Conservation (phyloP, 169 alveolate genomes). For the Plasmodium billcollinsi region DNA sequence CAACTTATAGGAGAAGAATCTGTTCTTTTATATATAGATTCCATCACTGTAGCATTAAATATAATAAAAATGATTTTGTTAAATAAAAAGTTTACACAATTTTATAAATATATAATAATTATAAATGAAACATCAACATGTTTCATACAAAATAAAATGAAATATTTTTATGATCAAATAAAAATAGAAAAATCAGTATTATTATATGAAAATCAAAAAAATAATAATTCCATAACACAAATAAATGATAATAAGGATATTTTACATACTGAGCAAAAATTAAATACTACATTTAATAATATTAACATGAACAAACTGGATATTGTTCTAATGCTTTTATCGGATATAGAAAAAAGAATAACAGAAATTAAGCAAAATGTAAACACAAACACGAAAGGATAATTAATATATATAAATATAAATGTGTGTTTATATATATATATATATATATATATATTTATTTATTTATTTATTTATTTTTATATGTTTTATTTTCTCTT, state of each 20-base stretch:
- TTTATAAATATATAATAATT: constrained; percentile 35
- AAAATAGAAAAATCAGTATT: constrained; percentile 53
- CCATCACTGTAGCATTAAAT: constrained; percentile 71
- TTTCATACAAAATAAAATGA: constrained; percentile 65
- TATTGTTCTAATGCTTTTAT: constrained; percentile 23
- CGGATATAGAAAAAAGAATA: constrained; percentile 11
- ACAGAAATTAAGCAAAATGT: background rate
- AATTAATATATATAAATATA: background rate
- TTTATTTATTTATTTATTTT: background rate
- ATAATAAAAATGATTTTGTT: constrained; percentile 62
- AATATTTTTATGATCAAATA: constrained; percentile 55
- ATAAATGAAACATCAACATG: constrained; percentile 44
- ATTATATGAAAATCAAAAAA: constrained; percentile 12
- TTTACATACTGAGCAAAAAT: background rate
- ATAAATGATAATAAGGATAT: background rate
- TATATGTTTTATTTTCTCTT: background rate
- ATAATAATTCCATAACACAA: background rate
- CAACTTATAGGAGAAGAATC: constrained; percentile 58
- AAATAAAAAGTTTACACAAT: constrained; percentile 46
- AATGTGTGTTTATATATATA: background rate
- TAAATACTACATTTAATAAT: background rate
- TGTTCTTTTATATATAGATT: constrained; percentile 36
- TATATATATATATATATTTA: background rate
- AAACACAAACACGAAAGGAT: background rate
- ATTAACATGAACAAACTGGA: constrained; percentile 24